Evolutionary conservation across 2,329 filamentous ascomycete species (phyloP).

Genomic region (Aspergillus novoparasiticus): DNA sequence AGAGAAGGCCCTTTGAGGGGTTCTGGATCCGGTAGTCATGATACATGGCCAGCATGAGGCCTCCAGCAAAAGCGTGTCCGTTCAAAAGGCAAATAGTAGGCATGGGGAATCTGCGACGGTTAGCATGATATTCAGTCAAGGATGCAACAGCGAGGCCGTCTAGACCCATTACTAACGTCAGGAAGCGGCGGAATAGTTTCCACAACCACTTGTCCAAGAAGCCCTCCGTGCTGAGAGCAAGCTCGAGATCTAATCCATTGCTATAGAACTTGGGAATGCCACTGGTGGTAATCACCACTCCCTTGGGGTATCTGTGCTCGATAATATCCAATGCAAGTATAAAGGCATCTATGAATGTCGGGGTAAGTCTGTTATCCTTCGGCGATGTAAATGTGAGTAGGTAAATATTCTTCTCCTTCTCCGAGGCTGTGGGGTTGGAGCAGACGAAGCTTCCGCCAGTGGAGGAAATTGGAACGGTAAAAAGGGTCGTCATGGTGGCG

Average conservation of each 20-base stretch:
- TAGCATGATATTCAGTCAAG: background rate
- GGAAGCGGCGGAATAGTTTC: conserved; percentile 64
- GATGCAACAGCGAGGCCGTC: background rate
- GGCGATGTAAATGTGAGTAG: conserved; percentile 71
- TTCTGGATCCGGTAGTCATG: conserved; percentile 83
- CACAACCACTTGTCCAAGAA: conserved; percentile 67
- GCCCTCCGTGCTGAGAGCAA: conserved; percentile 61
- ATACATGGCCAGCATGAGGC: conserved; percentile 79
- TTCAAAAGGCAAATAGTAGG: conserved; percentile 78
- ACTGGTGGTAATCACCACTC: conserved; percentile 76
- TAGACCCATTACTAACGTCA: conserved; percentile 50
- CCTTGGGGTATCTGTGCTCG: conserved; percentile 67
- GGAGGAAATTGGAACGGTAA: conserved; percentile 61
- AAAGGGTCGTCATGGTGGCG: conserved; percentile 48
- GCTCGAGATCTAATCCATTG: conserved; percentile 77
- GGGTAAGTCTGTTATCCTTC: conserved; percentile 75
- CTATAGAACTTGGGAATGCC: conserved; percentile 77
- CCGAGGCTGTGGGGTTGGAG: conserved; percentile 58
- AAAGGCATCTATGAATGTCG: conserved; percentile 67
- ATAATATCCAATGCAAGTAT: conserved; percentile 74
- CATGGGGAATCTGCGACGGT: conserved; percentile 65
- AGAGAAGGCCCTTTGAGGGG: conserved; percentile 69
- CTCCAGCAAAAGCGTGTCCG: conserved; percentile 79
- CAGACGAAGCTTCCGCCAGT: conserved; percentile 62
- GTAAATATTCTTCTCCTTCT: conserved; percentile 57